phyloP scores from a whole-genome alignment of 75 land plant species.

The Selaginella tamariscina region DNA sequence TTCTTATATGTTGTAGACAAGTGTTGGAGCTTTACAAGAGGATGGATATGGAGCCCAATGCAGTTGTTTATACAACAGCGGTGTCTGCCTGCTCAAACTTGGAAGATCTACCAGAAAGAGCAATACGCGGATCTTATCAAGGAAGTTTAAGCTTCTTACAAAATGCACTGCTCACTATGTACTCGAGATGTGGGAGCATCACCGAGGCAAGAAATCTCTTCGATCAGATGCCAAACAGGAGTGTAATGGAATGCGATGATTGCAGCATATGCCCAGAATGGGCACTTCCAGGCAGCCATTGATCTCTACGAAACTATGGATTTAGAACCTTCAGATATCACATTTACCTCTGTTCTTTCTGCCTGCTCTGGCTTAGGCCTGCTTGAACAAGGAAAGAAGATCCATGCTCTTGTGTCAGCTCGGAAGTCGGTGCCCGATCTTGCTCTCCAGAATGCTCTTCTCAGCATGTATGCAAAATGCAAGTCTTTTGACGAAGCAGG shows the following conservation, averaged over 20 bases:
- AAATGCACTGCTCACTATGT: background rate
- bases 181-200: background rate
- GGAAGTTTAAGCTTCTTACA: background rate
- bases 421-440: background rate
- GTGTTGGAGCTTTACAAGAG: background rate
- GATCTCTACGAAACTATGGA: background rate
- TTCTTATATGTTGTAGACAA: no score
- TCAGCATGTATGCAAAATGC: background rate
- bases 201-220: background rate
- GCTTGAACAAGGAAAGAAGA: background rate
- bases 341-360: background rate
- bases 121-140: background rate
- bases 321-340: background rate
- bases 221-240: background rate
- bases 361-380: background rate
- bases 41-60: background rate
- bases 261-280: slow-evolving; percentile 3
- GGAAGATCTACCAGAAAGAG: background rate
- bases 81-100: background rate
- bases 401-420: background rate
- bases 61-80: background rate
- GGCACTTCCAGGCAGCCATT: background rate
- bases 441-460: background rate
- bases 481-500: background rate
- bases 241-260: slow-evolving; percentile 4